Evolutionary conservation across 306 rosid genomes (phyloP), one percentile per base, ranked within the genome.

Genomic region (Pueraria montana): DNA sequence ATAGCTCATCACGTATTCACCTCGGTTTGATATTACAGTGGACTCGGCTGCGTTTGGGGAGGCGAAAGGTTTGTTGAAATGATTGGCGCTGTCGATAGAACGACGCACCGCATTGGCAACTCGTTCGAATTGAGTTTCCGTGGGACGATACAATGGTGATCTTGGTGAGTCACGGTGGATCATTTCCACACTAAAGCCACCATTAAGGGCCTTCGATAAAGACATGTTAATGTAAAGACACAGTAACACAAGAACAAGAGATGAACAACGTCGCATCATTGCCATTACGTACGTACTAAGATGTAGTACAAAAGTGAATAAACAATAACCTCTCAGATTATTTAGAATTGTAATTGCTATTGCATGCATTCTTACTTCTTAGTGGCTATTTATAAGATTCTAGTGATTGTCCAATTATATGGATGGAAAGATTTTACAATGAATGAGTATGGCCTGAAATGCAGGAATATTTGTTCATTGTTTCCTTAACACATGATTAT

Each of bases 121-220:
- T 32, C 89, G 85, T 9, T 69, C 79, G 11, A 68, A 74, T 3
- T 43, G 86, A 4, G 85, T 78, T 46, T 86, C 77, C 7, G 56
- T 53, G 6, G 84, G 77, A 59, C 64, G 18, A 86, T 64, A 84
- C 76, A 86, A 80, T 2, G 93, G 93, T 11, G 91, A 90, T 11
- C 30, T 78, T 4, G 88, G 84, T 0, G 90, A 90, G 58, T 90
- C 91, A 1, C 87, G 87, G 79, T 82, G 91, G 65, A 90, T 76
- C 3, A 87, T 76, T 11, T 90, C 87, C 0, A 90, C 55, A 27
- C 21, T 77, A 16, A 77, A 77, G 0, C 81, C 72, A 17, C 18
- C 32, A 14, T 24, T 42, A 0, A n/a, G 8, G 0, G 50, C 9
- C 49, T 66, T 1, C 9, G 0, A 14, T 4, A 38, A 40, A 17